Evolutionary conservation across 306 rosid species (phyloP), one percentile per base, ranked within the genome.

Genomic region (Rosa chinensis): DNA sequence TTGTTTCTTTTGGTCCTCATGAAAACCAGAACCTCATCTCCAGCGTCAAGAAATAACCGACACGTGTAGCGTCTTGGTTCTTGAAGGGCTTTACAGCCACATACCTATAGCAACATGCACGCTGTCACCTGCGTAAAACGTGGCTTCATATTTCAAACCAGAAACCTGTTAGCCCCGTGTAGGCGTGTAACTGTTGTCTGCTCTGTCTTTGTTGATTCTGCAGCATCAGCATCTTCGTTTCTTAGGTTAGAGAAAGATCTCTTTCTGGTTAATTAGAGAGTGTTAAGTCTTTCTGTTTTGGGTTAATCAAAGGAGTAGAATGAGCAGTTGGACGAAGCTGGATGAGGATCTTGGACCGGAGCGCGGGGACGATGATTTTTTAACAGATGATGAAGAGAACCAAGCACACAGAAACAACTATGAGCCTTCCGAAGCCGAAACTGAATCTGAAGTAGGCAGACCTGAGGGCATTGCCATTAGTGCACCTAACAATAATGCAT

Each of bases 321-420:
- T 66, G 71, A 66, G 71, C 5, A 53, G 84, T 48, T 68, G 40
- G 83, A 82, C 74, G 85, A 91, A 86, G 79, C 49, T 86, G 45
- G 88, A 86, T 66, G 89, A 91, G 10, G 93, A 87, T 81, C 79
- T 91, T 32, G 88, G 80, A 52, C 87, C 61, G 76, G 88, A 87
- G 69, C 89, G 88, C 39, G 90, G 85, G 11, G 90, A 84, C 55
- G 84, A 86, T 45, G 77, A 79, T 42, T 83, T 89, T 73, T 86
- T 86, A 55, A 87, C 89, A 4, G 93, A 91, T 47, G 96, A 91
- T 78, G 96, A 91, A 83, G 93, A 91, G 80, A 85, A 89, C 74
- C 89, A 75, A 47, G 88, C 84, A 6, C 80, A 86, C 3, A 80
- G 80, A 56, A 70, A 52, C 44, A 67, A 52, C 45, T 87, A 77